Evolutionary conservation across 192 early-diverging fungal genomes (phyloP), one percentile per base, ranked within the genome.

Genomic region (Oehlia diaphana): DNA sequence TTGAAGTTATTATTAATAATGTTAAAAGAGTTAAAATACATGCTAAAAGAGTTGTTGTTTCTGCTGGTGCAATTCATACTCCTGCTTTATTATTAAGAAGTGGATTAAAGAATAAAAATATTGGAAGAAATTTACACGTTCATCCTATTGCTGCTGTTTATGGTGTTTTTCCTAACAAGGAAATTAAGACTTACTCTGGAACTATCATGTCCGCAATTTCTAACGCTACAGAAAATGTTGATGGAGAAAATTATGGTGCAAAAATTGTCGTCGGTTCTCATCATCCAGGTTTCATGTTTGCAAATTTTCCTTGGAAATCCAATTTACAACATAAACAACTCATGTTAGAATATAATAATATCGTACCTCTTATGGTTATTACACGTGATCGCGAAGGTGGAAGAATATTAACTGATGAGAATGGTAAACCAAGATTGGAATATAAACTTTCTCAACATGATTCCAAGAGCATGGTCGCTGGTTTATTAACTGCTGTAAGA

Each of bases 191-290:
- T 7, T 87, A 87, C 66, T 74, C 86, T 75, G 91, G 90, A 9
- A 85, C 90, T 14, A 92, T 93, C 39, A 92, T 94, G 91, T 93
- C 91, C 2, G 87, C 92, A 16, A 84, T 94, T 78, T 85, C 82
- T 76, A 82, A 83, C 13, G 86, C 86, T 7, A 85, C 81, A 2
- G 91, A 91, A 49, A 88, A 94, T 70, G 76, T 86, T 0, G 89
- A 92, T 74, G 89, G 90, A 23, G 66, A 87, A 9, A 85, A 89
- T 33, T 93, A 93, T 72, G 93, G 94, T 33, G 86, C 88, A 63
- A 89, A 89, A 77, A 75, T 95, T 9, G 92, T 94, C 61, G 87
- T 91, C n/a, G 86, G 86, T 26, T 79, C 84, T 37, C 78, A 87
- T 66, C 92, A 90, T 80, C 90, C 92, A 2, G 87, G 79, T 26